A percentile compares a stretch with the other conserved stretches of the same genome.
phyloP scores from a whole-genome alignment of 306 rosid genomes.

The Sophora flavescens region DNA sequence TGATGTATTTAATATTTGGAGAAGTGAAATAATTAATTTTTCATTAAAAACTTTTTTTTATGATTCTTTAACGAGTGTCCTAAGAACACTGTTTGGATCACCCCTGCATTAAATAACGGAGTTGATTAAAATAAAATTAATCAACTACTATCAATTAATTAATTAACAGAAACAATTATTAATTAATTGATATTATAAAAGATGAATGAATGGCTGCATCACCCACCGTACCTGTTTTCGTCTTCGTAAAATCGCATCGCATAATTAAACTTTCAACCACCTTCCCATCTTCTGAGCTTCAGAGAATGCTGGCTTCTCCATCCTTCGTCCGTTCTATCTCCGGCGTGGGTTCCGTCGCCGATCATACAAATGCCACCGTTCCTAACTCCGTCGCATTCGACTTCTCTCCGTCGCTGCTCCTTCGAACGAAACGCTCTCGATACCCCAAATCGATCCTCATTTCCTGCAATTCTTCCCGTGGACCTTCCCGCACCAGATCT shows the following conservation, averaged over 20 bases:
- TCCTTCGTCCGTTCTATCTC: constrained; percentile 45
- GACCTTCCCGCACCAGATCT: constrained; percentile 58
- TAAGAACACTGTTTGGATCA: too few relatives aligned
- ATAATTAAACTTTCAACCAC: not conserved
- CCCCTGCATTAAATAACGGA: too few relatives aligned
- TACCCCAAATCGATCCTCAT: constrained; percentile 56
- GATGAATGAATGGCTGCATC: too few relatives aligned
- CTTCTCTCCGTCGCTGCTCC: constrained; percentile 49
- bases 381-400: constrained; percentile 45
- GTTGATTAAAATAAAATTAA: too few relatives aligned
- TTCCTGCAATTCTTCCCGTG: constrained; percentile 64
- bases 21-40: too few relatives aligned
- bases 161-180: too few relatives aligned
- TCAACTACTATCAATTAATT: too few relatives aligned
- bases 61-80: too few relatives aligned
- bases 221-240: not conserved
- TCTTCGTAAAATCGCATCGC: not conserved
- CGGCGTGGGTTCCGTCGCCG: constrained; percentile 48
- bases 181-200: too few relatives aligned
- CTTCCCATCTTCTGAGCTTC: constrained; percentile 7
- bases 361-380: constrained; percentile 54
- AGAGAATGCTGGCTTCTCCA: constrained; percentile 54
- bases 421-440: constrained; percentile 48
- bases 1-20: too few relatives aligned
- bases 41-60: too few relatives aligned